Evolutionary conservation across 2,329 filamentous ascomycete genomes (phyloP).

Genomic region (Fusarium humuli): DNA sequence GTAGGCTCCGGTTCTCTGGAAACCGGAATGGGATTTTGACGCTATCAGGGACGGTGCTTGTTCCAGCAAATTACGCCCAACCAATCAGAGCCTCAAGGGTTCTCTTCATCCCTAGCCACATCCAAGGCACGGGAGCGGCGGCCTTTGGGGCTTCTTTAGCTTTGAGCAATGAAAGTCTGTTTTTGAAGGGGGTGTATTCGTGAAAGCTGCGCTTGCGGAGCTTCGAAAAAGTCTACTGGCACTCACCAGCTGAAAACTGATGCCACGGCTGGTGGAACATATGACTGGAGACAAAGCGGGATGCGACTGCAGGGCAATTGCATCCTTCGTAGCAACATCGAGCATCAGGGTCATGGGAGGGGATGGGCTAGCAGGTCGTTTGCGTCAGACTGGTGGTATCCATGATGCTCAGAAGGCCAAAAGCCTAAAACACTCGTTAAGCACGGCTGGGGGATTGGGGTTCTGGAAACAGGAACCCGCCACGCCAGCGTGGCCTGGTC

Average conservation of each 20-base stretch:
- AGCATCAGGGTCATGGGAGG: slow-evolving; percentile 5
- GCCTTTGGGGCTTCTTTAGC: slow-evolving; percentile 31
- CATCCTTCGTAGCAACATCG: slow-evolving; percentile 1
- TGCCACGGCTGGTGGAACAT: slow-evolving; percentile 31
- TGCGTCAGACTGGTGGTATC: slow-evolving; percentile 26
- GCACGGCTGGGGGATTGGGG: slow-evolving; percentile 18
- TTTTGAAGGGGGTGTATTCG: slow-evolving; percentile 35
- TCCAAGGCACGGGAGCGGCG: slow-evolving; percentile 47
- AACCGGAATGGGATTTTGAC: slow-evolving; percentile 44
- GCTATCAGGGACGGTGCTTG: slow-evolving; percentile 41
- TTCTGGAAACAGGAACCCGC: slow-evolving; percentile 23
- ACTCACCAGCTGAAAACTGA: slow-evolving; percentile 37
- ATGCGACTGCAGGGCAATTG: slow-evolving; percentile 10
- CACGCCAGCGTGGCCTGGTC: slow-evolving; percentile 29
- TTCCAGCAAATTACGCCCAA: slow-evolving; percentile 31
- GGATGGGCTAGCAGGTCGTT: slow-evolving; percentile 16
- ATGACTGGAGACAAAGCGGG: slow-evolving; percentile 8
- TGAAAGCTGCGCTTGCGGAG: slow-evolving; percentile 26
- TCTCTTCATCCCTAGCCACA: slow-evolving; percentile 37
- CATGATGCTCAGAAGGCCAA: slow-evolving; percentile 19
- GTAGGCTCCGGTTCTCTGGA: slow-evolving; percentile 51
- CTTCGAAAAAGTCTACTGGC: slow-evolving; percentile 25
- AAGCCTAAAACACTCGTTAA: slow-evolving; percentile 14
- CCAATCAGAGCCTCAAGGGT: slow-evolving; percentile 42
- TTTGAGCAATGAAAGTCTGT: slow-evolving; percentile 40